phyloP scores from a whole-genome alignment of 1,139 yeast genomes.

The Candida tropicalis region DNA sequence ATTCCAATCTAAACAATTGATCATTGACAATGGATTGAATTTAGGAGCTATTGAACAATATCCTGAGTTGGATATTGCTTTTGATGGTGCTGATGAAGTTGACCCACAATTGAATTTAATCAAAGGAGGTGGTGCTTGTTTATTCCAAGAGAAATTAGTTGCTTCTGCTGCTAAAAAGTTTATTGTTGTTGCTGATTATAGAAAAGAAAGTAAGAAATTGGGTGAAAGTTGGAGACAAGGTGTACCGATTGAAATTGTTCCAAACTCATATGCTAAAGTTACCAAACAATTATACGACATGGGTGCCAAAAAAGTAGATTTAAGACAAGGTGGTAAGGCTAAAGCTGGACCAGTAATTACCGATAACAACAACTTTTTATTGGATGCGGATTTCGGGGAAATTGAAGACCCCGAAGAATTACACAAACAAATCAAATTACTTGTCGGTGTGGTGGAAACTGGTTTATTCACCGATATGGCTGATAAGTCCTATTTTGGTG shows the following conservation, averaged over 20 bases:
- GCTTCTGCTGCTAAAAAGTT: conserved; percentile 79
- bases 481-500: conserved; percentile 84
- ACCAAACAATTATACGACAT: conserved; percentile 58
- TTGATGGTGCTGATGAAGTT: conserved; percentile 99
- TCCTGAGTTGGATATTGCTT: conserved; percentile 82
- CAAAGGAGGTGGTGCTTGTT: conserved; percentile 99
- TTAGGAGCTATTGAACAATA: conserved; percentile 84
- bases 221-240: conserved; percentile 90
- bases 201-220: conserved; percentile 68
- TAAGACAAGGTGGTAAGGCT: conserved; percentile 86
- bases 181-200: conserved; percentile 88
- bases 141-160: conserved; percentile 94
- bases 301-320: conserved; percentile 66
- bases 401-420: conserved; percentile 62
- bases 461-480: conserved; percentile 83
- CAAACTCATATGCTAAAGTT: conserved; percentile 82
- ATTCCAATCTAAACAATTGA: conserved; percentile 87
- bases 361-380: conserved; percentile 89
- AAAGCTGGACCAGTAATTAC: conserved; percentile 99
- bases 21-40: conserved; percentile 75
- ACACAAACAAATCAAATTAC: conserved; percentile 65
- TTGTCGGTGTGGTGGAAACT: conserved; percentile 96
- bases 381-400: conserved; percentile 92
- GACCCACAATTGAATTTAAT: conserved; percentile 80
- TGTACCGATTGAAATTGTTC: conserved; percentile 94